These are phyloP conservation scores for Calonectria pseudoreteaudii DNA, from an alignment of 2,329 filamentous ascomycete species.

Conservation along the genomic window DNA sequence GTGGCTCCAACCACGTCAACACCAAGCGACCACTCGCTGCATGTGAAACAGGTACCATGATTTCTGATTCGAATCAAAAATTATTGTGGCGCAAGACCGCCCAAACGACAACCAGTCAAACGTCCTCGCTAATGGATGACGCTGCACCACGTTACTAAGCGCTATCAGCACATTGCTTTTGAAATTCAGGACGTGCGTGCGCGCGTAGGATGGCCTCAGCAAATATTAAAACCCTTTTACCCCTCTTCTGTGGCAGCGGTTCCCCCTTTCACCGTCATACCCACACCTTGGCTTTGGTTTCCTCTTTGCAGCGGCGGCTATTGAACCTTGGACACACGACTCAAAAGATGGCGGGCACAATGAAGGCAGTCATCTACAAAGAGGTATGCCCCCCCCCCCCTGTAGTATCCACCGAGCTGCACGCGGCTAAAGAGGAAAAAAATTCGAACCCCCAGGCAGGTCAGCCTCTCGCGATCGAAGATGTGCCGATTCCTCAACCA, in stretches of 20 bases:
- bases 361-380: neutral
- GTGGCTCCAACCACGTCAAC: neutral
- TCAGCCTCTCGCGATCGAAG: neutral
- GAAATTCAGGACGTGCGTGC: neutral
- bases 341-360: neutral
- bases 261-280: neutral
- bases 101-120: neutral
- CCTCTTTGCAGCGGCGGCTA: neutral
- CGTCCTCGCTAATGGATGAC: neutral
- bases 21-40: neutral
- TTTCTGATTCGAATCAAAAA: neutral
- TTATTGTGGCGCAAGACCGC: neutral
- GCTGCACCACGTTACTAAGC: neutral
- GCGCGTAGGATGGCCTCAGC: neutral
- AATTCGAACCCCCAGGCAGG: neutral
- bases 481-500: neutral
- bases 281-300: neutral
- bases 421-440: neutral
- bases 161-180: neutral
- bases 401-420: neutral
- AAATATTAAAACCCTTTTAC: neutral
- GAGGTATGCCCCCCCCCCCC: neutral
- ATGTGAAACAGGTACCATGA: neutral
- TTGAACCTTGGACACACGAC: neutral
- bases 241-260: neutral